phyloP scores from a whole-genome alignment of 257 asterid genomes.

The Voacanga thouarsii region DNA sequence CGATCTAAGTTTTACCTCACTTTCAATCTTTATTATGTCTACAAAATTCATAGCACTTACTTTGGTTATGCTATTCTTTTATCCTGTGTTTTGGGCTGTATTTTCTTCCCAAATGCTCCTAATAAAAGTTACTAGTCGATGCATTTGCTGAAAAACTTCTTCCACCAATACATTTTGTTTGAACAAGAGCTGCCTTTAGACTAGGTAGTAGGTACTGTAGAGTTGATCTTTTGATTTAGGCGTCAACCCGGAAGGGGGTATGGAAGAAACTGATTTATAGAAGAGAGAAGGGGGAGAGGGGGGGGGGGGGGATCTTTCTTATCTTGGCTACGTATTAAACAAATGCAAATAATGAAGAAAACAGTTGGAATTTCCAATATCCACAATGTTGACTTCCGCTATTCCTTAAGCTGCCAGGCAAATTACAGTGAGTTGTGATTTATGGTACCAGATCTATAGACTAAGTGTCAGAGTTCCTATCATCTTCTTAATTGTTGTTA shows the following conservation, averaged over 20 bases:
- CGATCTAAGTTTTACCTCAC: not conserved
- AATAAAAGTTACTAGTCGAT: not conserved
- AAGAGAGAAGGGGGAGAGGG: too few species aligned
- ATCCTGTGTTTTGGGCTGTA: not conserved
- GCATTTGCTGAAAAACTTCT: not conserved
- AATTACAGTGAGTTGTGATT: too few species aligned
- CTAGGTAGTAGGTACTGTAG: not conserved
- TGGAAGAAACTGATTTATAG: not conserved
- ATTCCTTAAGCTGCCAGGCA: too few species aligned
- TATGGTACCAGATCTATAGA: too few species aligned
- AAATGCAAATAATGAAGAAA: too few species aligned
- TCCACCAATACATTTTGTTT: not conserved
- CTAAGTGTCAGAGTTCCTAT: too few species aligned
- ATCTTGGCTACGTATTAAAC: not conserved
- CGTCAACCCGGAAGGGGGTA: not conserved
- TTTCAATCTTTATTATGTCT: not conserved
- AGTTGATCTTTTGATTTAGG: not conserved
- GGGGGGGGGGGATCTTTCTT: not conserved
- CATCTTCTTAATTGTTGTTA: too few species aligned
- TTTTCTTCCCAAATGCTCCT: not conserved
- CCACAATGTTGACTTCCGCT: not conserved
- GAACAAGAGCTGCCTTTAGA: not conserved
- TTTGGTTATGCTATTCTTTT: not conserved
- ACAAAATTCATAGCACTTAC: not conserved
- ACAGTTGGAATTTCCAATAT: not conserved